Conservation (phyloP, 306 rosid genomes). For the Cucurbita pepo region DNA sequence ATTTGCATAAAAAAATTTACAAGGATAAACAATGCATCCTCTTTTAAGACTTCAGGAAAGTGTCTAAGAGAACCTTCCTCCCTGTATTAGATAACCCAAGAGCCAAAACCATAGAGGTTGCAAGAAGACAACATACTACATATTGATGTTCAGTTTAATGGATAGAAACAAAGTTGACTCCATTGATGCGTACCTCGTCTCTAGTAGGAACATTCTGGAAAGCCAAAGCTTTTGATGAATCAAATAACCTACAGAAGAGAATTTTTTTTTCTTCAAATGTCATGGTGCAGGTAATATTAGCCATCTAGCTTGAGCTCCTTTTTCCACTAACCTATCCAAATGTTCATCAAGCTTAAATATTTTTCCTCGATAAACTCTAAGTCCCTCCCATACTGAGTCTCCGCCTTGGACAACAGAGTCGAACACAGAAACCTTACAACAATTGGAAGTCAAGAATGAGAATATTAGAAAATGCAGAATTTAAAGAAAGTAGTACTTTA, state of each 20-base stretch:
- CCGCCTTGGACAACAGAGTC: slow-evolving; percentile 91
- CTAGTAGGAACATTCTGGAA: slow-evolving; percentile 57
- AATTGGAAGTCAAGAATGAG: slow-evolving; percentile 12
- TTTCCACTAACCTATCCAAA: slow-evolving; percentile 49
- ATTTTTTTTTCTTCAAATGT: not conserved
- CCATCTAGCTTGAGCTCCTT: not conserved
- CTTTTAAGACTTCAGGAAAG: not conserved
- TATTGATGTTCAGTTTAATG: not conserved
- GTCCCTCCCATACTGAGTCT: slow-evolving; percentile 93
- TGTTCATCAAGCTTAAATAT: slow-evolving; percentile 80
- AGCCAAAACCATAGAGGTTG: not conserved
- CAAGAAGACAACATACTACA: not conserved
- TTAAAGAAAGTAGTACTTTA: not conserved
- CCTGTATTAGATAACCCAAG: not conserved
- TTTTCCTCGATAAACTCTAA: slow-evolving; percentile 62
- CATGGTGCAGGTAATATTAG: not conserved
- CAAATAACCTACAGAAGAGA: slow-evolving; percentile 44
- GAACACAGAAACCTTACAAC: slow-evolving; percentile 60
- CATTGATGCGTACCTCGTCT: slow-evolving; percentile 37
- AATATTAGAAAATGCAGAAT: slow-evolving; percentile 11
- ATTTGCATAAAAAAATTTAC: not conserved
- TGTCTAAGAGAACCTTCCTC: not conserved
- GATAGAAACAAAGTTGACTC: not conserved
- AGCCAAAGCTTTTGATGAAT: slow-evolving; percentile 85
- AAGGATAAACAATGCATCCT: not conserved